Conservation (phyloP, 2,329 filamentous ascomycete genomes). For the Ilyonectria robusta region DNA sequence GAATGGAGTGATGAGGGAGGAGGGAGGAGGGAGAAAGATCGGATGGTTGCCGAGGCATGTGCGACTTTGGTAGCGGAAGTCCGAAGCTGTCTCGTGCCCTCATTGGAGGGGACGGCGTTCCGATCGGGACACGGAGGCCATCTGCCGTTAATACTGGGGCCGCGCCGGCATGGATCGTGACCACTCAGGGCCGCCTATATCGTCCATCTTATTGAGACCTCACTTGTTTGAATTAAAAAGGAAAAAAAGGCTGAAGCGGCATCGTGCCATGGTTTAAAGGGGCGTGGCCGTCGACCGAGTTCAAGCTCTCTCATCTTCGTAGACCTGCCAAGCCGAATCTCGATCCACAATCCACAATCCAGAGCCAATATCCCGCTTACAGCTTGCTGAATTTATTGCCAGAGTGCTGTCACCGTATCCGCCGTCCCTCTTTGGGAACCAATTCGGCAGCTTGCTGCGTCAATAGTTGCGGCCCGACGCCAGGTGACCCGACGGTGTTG, state of each 20-base stretch:
- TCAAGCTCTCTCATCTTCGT: background rate
- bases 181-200: background rate
- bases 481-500: background rate
- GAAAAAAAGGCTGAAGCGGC: background rate
- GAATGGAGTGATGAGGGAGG: background rate
- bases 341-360: background rate
- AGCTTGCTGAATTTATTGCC: slow-evolving; percentile 1
- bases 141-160: slow-evolving; percentile 22
- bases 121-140: slow-evolving; percentile 26
- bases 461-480: background rate
- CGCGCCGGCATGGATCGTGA: background rate
- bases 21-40: background rate
- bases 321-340: background rate
- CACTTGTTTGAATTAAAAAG: background rate
- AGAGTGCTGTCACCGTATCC: background rate
- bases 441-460: slow-evolving; percentile 9
- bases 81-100: background rate
- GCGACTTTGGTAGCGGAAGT: slow-evolving; percentile 8
- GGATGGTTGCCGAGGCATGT: slow-evolving; percentile 18
- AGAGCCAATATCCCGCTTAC: background rate
- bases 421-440: slow-evolving; percentile 5
- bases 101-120: slow-evolving; percentile 31
- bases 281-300: background rate
- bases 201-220: slow-evolving; percentile 3
- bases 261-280: background rate